Evolutionary conservation across 1,284 basidiomycete species (phyloP), one percentile per base, ranked within the genome.

Genomic region (Mycena citricolor): DNA sequence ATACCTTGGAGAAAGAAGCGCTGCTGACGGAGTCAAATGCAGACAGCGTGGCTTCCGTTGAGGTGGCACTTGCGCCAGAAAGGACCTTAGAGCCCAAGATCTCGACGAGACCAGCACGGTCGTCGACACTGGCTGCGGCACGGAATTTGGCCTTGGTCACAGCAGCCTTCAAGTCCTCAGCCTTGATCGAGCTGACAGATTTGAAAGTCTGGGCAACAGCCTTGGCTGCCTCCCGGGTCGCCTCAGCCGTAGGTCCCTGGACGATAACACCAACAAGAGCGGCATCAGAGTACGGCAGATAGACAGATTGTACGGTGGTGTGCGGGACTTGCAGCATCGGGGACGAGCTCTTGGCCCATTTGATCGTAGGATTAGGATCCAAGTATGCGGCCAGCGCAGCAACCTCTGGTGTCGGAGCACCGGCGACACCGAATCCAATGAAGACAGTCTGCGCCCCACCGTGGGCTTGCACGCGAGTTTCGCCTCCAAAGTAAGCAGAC

Each of bases 251-350:
- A 42, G 71, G 61, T 7, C 76, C 85, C 62, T 86, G 80, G 37
- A 95, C 71, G 46, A 91, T 67, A 47, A 94, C 66, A 52, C 90
- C 91, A 54, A 94, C 83, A 44, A 97, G 76, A 14, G 86, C 75
- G 4, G 90, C 91, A 63, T 97, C 94, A 17, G 91, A 90, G 72
- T 97, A 97, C 14, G 87, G 82, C 12, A 92, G 71, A 60, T 90
- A 78, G 47, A 94, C 81, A 3, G 83, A 66, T 64, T 84, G 77
- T 44, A 87, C 86, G 19, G 74, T 73, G 3, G 80, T 70, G 36
- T 77, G 72, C 22, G 61, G 55, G 22, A 60, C 56, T 23, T 76
- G 65, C 8, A 87, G 69, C 49, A 94, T 68, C 6, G 88, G 81
- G 1, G 88, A 85, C 12, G 77, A 59, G 29, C 90, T 83, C 50